Base-by-base conservation (phyloP, 352 stramenopile genomes). In the Pythium plurisporium region DNA sequence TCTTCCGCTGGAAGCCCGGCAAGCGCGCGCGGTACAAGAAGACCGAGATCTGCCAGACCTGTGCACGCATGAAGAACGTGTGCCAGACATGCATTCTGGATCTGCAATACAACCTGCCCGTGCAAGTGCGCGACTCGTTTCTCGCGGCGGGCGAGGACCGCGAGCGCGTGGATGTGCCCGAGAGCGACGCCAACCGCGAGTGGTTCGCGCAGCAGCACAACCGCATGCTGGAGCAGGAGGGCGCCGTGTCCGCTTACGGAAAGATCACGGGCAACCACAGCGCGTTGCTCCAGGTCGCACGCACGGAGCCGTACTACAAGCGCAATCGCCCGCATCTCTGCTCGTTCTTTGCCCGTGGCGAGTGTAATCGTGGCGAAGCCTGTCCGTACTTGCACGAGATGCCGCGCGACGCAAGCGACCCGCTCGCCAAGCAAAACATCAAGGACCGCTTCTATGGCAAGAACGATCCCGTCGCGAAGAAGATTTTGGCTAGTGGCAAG, bases 51-150 rank as follows among this genome's bases (percentile, higher is more conserved):
- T 99, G 97, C 71, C 89, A 98, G 55, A 97, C 82, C 15, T 99
- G 96, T 73, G 92, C 97, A n/a, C 95, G 97, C 68, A 96, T 98
- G 67, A 99, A 99, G 74, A 99, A 99, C 76, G 95, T 99, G 6
- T 99, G 97, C 73, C 97, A 99, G 80, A 97, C 96, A 0, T 99
- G 97, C 57, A 95, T 99, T 42, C 89, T 99, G 48, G 97, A 99
- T 74, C 74, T 99, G 61, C 94, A 98, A 71, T 99, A 98, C 69
- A 97, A 98, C 68, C 70, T 98, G 33, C 93, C 93, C 0, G 94
- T 98, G 44, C 89, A 97, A 64, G 91, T 98, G 44, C 82, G 95
- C 23, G 95, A 98, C 70, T 73, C 88, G 34, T 87, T 98, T 51
- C 64, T 95, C 59, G 73, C 79, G 11, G 74, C 62, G 20, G 80